Percentiles rank a stretch among this genome's conserved stretches.
These are phyloP conservation scores for Morella rubra DNA, from an alignment of 306 rosid genomes.

Conservation along the genomic window DNA sequence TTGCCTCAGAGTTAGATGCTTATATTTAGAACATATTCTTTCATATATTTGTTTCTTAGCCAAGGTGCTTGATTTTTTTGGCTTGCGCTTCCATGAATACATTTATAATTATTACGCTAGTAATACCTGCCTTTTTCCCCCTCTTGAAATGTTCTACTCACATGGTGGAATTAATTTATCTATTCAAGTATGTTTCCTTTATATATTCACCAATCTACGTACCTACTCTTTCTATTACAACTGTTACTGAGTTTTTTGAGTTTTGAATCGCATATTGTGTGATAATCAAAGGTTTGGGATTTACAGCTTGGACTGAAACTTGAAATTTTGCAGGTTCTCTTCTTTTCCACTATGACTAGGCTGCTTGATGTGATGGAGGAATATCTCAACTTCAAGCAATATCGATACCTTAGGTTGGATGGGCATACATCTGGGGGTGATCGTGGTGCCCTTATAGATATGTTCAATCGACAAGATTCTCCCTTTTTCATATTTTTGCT, in stretches of 20 bases:
- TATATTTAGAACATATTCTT: neutral
- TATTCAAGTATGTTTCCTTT: neutral
- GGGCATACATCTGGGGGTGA: conserved; percentile 98
- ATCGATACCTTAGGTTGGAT: conserved; percentile 89
- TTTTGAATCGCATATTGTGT: too few relatives aligned
- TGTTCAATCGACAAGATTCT: conserved; percentile 68
- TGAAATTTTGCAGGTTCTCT: conserved; percentile 72
- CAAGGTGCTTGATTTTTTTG: neutral
- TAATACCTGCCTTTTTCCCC: neutral
- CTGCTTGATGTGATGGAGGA: conserved; percentile 99
- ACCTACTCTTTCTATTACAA: neutral
- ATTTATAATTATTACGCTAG: too few relatives aligned
- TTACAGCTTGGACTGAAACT: neutral
- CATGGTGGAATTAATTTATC: neutral
- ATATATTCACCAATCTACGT: neutral
- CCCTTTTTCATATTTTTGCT: conserved; percentile 90
- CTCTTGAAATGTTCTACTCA: neutral
- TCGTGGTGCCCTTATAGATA: conserved; percentile 94
- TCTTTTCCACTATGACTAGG: conserved; percentile 99
- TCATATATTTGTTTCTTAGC: neutral
- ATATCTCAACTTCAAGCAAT: conserved; percentile 75
- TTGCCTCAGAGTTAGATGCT: neutral
- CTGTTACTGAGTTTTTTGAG: too few relatives aligned
- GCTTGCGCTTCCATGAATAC: too few relatives aligned
- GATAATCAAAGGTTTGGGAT: neutral